Evolutionary conservation across 1,284 basidiomycete species (phyloP).

Genomic region (Meripilus lineatus): DNA sequence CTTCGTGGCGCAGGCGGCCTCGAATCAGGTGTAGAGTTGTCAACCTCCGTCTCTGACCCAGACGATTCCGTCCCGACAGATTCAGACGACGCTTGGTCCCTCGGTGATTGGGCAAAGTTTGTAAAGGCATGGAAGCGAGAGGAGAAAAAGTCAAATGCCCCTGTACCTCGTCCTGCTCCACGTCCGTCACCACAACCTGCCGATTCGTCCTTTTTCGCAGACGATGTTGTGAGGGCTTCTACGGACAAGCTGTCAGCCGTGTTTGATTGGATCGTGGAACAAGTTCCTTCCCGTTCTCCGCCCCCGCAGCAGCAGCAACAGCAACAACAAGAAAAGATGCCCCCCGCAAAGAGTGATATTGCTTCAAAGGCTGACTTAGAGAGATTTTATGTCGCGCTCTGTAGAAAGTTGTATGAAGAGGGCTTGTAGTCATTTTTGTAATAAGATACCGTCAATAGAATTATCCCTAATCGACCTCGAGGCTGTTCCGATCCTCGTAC

Average conservation of each 20-base stretch:
- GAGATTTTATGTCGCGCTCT: constrained; percentile 70
- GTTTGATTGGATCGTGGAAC: constrained; percentile 75
- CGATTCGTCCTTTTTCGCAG: constrained; percentile 31
- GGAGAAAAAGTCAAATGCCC: constrained; percentile 38
- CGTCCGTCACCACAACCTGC: constrained; percentile 16
- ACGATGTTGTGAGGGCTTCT: constrained; percentile 58
- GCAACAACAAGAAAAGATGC: constrained; percentile 13
- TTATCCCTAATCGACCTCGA: too few species aligned
- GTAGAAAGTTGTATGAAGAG: constrained; percentile 76
- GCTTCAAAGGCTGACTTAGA: constrained; percentile 64
- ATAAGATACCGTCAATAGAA: too few species aligned
- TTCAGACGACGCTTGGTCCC: constrained; percentile 46
- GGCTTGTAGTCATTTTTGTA: constrained; percentile 67
- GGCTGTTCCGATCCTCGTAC: too few species aligned
- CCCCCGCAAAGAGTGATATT: constrained; percentile 39
- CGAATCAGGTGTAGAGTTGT: constrained; percentile 1
- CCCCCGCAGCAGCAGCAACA: constrained; percentile 2
- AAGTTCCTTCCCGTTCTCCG: constrained; percentile 39
- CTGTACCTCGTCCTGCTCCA: constrained; percentile 19
- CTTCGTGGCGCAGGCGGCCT: constrained; percentile 78
- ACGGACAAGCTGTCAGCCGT: constrained; percentile 68
- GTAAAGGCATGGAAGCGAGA: constrained; percentile 54
- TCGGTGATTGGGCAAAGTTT: constrained; percentile 59
- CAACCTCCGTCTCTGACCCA: neutral
- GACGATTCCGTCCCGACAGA: neutral